These are phyloP conservation scores for Nevesoporus exiguus DNA, from an alignment of 768 basidiomycete genomes.

Conservation along the genomic window DNA sequence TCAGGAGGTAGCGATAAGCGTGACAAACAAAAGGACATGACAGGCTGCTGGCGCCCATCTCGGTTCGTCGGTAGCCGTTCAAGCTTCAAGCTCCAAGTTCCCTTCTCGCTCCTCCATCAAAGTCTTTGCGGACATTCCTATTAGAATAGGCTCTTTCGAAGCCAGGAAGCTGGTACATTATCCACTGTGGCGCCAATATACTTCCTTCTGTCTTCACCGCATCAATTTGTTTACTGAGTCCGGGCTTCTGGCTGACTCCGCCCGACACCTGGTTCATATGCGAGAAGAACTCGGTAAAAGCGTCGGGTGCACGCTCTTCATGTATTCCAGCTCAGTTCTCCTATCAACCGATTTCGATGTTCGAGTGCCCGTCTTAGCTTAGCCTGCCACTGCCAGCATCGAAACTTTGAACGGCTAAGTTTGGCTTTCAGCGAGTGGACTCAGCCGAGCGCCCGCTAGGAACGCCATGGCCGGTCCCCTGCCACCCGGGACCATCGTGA, in stretches of 20 bases:
- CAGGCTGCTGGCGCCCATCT: conserved; percentile 3
- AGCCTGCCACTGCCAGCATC: neutral
- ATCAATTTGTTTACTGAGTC: neutral
- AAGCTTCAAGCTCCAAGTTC: no score
- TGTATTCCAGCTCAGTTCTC: conserved; percentile 6
- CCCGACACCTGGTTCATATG: neutral
- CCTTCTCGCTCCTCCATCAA: neutral
- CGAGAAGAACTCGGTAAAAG: neutral
- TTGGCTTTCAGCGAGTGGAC: neutral
- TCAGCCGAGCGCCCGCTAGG: conserved; percentile 6
- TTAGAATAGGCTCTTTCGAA: neutral
- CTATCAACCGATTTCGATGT: conserved; percentile 6
- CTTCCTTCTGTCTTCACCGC: neutral
- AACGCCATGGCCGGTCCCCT: neutral
- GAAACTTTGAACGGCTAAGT: conserved; percentile 17
- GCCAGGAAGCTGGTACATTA: neutral
- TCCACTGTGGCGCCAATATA: neutral
- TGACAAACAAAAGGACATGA: conserved; percentile 4
- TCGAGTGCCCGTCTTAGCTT: neutral
- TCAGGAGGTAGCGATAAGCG: neutral
- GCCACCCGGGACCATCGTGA: neutral
- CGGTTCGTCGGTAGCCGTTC: neutral
- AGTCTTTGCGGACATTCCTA: neutral
- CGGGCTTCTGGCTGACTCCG: neutral
- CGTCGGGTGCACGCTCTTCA: conserved; percentile 5